Evolutionary conservation across 2,329 filamentous ascomycete species (phyloP), one percentile per base, ranked within the genome.

Genomic region (Intubia oerlemansii): DNA sequence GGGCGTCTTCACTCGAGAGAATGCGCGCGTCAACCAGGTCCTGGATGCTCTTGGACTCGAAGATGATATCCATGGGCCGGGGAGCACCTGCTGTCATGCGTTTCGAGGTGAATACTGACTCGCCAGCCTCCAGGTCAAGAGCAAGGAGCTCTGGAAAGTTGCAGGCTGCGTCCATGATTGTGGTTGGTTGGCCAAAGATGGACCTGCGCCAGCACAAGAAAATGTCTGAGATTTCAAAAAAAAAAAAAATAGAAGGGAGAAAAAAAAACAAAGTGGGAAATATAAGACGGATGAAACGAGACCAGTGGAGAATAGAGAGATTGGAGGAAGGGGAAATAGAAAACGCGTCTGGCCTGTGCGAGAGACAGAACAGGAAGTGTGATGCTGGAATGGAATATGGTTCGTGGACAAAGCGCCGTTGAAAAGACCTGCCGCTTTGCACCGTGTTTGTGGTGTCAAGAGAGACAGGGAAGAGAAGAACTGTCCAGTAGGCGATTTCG

Each of bases 131-230:
- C 25, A 68, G 46, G 36, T 69, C 62, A 33, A 50, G 53, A 6
- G 54, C 63, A n/a, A 69, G 47, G 22, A 66, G 39, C 43, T 69
- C 65, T 3, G 64, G 59, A 12, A 69, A 47, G 43, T 57, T 67
- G 41, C 53, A 54, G 28, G 46, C 47, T 10, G 22, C 21, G 18
- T 34, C 31, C 39, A 43, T 46, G 36, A 23, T 24, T 24, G 13
- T 18, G 17, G 10, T 10, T 11, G 14, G 25, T 21, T 22, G 18
- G 11, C 8, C 12, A n/a, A n/a, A n/a, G n/a, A 23, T 23, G 10
- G 21, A 10, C n/a, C 6, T 12, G 20, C 8, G n/a, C 18, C 17
- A 15, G n/a, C 10, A 17, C 27, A 28, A 22, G 28, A 29, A 16
- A 16, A n/a, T n/a, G n/a, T n/a, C n/a, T n/a, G n/a, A n/a, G n/a